These are phyloP conservation scores for Barnettozyma salicaria DNA, from an alignment of 805 yeast genomes.

Conservation along the genomic window DNA sequence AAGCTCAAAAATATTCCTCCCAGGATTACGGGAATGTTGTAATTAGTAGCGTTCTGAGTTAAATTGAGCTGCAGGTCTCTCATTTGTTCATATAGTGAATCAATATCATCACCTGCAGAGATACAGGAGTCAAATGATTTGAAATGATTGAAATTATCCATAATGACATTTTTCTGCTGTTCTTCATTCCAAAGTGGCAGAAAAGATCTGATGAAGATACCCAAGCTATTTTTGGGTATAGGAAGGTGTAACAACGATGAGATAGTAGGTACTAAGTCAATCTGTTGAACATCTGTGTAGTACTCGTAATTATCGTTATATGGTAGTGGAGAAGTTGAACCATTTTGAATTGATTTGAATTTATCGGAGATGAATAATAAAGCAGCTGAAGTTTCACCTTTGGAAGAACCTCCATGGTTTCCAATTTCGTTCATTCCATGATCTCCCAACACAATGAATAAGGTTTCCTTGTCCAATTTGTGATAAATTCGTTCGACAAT, in stretches of 20 bases:
- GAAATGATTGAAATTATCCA: constrained; percentile 56
- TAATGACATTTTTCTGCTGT: constrained; percentile 33
- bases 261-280: constrained; percentile 85
- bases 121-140: constrained; percentile 33
- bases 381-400: constrained; percentile 89
- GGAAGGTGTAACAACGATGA: constrained; percentile 76
- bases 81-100: constrained; percentile 14
- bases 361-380: constrained; percentile 62
- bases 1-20: constrained; percentile 23
- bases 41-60: constrained; percentile 64
- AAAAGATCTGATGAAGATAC: constrained; percentile 57
- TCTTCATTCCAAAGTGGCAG: constrained; percentile 43
- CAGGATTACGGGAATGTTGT: constrained; percentile 48
- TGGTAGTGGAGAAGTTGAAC: constrained; percentile 19
- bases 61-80: constrained; percentile 41
- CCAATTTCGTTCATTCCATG: constrained; percentile 97
- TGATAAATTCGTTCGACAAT: constrained; percentile 51
- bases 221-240: constrained; percentile 83
- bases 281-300: constrained; percentile 53
- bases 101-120: constrained; percentile 14
- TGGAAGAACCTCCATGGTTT: constrained; percentile 93
- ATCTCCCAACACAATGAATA: constrained; percentile 80
- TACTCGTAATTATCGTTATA: constrained; percentile 44
- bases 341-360: constrained; percentile 30
- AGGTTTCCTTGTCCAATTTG: constrained; percentile 42